phyloP scores from a whole-genome alignment of 495 filamentous ascomycete genomes.

The Hyphodiscus hymeniophilus region DNA sequence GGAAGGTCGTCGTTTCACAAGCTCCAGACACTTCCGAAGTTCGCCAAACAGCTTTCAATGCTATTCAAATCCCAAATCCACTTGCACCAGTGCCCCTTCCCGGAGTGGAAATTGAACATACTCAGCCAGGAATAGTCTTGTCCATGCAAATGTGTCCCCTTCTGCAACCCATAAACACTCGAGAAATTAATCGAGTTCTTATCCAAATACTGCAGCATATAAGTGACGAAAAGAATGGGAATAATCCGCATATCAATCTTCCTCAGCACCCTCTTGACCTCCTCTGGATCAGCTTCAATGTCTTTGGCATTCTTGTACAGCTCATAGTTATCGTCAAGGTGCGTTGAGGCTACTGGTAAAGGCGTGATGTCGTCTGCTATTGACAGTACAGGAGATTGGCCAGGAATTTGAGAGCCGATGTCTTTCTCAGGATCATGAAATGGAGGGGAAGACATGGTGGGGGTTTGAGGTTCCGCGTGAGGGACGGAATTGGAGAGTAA shows the following conservation, averaged over 20 bases:
- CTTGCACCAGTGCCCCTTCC: too few relatives aligned
- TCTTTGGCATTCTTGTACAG: slow-evolving; percentile 33
- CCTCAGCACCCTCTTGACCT: slow-evolving; percentile 36
- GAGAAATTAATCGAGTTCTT: slow-evolving; percentile 53
- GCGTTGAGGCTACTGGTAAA: slow-evolving; percentile 19
- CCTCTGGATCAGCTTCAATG: slow-evolving; percentile 26
- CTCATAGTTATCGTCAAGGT: slow-evolving; percentile 39
- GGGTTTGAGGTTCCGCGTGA: neutral
- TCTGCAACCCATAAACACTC: slow-evolving; percentile 47
- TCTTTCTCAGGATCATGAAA: neutral
- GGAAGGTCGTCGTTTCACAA: too few relatives aligned
- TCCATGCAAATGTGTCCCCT: slow-evolving; percentile 41
- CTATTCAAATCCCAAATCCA: too few relatives aligned
- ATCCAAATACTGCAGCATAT: slow-evolving; percentile 50
- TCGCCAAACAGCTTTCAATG: too few relatives aligned
- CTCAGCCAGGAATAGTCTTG: slow-evolving; percentile 49
- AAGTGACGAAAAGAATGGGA: slow-evolving; percentile 48
- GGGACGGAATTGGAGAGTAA: neutral
- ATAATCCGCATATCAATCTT: slow-evolving; percentile 48
- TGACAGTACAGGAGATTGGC: neutral
- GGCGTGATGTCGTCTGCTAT: slow-evolving; percentile 8
- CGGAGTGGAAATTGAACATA: neutral
- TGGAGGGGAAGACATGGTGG: neutral
- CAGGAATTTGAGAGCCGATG: neutral
- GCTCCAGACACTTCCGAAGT: neutral